Evolutionary conservation across 2,329 filamentous ascomycete species (phyloP), one percentile per base, ranked within the genome.

Genomic region (Ophiostoma tasmaniense): DNA sequence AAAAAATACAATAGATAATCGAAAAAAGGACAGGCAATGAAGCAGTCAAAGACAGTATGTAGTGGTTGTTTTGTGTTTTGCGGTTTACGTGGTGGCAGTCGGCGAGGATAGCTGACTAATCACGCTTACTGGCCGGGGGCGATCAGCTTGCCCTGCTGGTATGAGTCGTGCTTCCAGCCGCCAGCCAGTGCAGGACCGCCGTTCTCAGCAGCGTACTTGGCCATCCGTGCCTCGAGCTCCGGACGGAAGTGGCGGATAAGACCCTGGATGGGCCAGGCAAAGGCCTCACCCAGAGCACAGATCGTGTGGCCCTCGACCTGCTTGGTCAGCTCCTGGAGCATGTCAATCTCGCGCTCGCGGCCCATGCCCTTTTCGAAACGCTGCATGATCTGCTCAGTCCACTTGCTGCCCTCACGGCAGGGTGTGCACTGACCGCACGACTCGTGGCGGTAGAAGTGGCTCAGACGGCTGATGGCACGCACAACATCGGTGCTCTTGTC

Each of bases 251-350:
- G 95, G 76, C 95, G 90, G 81, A 99, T 99, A 71, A 99, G 87
- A 79, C 95, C 95, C 82, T 99, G 95, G 74, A 99, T 90, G 73
- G 95, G 95, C 95, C 95, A 99, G 73, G 95, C 93, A 75, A 99
- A 99, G 72, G 95, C 95, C 84, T 99, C 95, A 70, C 95, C 95
- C 73, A 99, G 84, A 80, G 94, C 89, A 65, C 95, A 99, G 76
- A 99, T 99, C 65, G 95, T 98, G 84, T 99, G 95, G 13, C 95
- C 95, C 83, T 99, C 95, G 71, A 99, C 95, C 82, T 99, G 95
- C 86, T 99, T 99, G 72, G 95, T 99, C 75, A 99, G 83, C 84
- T 99, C 95, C 83, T 97, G 95, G 74, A 99, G 87, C 95, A 99
- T 99, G 79, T 99, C 95, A 78, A 99, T 99, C 82, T 99, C 95